Percentiles rank a stretch among this genome's conserved stretches.
Conservation (phyloP, 345 rosid species). For the Cardamine resedifolia region DNA sequence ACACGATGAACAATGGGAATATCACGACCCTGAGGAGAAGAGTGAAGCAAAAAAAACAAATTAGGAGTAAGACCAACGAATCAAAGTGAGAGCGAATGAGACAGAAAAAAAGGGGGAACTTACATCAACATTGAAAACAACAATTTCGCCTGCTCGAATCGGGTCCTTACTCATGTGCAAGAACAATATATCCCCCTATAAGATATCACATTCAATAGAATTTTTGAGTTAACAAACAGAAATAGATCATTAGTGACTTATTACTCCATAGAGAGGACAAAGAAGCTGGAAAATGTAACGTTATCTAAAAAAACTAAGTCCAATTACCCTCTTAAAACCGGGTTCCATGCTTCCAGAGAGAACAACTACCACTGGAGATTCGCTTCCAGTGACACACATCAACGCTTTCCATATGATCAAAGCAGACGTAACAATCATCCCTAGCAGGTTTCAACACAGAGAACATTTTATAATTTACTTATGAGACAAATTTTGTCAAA, state of each 20-base stretch:
- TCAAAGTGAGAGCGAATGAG: background rate
- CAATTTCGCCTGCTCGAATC: conserved; percentile 67
- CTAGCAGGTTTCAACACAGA: conserved; percentile 33
- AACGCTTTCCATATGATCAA: conserved; percentile 78
- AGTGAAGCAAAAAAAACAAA: background rate
- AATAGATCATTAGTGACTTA: too few species aligned
- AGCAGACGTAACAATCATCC: conserved; percentile 62
- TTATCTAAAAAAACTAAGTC: background rate
- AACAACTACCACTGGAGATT: conserved; percentile 80
- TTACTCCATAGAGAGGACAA: too few species aligned
- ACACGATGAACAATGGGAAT: conserved; percentile 45
- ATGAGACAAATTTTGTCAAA: background rate
- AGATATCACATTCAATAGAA: background rate
- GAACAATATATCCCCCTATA: conserved; percentile 76
- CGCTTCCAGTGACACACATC: conserved; percentile 68
- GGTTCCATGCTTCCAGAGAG: conserved; percentile 86
- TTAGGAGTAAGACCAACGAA: background rate
- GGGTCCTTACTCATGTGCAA: conserved; percentile 65
- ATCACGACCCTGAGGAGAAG: conserved; percentile 41
- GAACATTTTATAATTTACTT: background rate
- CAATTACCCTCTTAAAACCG: conserved; percentile 60
- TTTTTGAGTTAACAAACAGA: too few species aligned
- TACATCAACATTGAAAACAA: conserved; percentile 65
- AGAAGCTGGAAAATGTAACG: background rate
- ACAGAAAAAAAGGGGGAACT: background rate